Evolutionary conservation across 805 yeast genomes (phyloP).

Genomic region (Yarrowia keelungensis): DNA sequence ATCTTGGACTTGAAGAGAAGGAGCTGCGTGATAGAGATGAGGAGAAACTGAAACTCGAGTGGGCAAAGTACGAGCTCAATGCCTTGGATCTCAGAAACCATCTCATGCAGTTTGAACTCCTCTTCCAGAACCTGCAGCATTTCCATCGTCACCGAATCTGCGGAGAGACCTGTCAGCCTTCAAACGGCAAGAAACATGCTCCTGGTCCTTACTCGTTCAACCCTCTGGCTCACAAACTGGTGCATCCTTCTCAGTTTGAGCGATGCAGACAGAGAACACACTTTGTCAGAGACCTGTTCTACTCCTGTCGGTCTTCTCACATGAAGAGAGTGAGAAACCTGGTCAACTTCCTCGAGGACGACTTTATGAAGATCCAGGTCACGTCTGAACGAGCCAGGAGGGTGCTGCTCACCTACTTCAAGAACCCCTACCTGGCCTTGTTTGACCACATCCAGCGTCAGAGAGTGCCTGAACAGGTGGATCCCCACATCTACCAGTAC

Average conservation of each 20-base stretch:
- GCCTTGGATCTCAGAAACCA: neutral
- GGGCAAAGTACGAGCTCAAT: neutral
- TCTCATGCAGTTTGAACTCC: neutral
- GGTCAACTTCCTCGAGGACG: neutral
- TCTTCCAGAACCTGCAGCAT: neutral
- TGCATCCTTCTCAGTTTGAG: neutral
- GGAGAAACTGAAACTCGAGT: neutral
- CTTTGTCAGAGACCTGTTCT: neutral
- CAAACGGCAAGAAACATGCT: too few species aligned
- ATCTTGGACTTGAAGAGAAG: neutral
- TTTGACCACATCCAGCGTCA: neutral
- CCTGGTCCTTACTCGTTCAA: neutral
- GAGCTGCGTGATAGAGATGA: neutral
- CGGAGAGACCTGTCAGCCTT: neutral
- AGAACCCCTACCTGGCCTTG: constrained; percentile 19
- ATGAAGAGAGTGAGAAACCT: neutral
- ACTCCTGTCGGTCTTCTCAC: neutral
- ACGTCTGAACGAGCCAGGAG: neutral
- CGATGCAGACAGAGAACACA: neutral
- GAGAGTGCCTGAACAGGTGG: neutral
- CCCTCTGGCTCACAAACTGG: neutral
- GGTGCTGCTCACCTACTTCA: neutral
- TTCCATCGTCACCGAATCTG: neutral
- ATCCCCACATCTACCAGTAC: neutral
- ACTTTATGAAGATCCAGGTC: constrained; percentile 5